These are phyloP conservation scores for Alternaria arborescens DNA, from an alignment of 2,329 filamentous ascomycete genomes.

Conservation along the genomic window DNA sequence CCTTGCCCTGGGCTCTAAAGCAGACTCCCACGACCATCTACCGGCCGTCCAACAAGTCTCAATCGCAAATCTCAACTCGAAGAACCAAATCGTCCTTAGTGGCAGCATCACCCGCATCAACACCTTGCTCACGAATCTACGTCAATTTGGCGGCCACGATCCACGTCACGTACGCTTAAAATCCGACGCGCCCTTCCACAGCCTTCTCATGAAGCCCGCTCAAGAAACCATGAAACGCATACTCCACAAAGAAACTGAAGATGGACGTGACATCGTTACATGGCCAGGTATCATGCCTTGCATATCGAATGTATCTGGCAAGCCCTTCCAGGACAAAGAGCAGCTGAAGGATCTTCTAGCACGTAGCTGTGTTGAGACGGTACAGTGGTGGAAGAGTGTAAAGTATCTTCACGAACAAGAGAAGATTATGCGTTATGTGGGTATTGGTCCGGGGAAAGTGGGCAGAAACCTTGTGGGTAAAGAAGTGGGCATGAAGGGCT, in stretches of 20 bases:
- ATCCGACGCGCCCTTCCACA: conserved; percentile 90
- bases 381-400: conserved; percentile 94
- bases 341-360: conserved; percentile 82
- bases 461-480: conserved; percentile 93
- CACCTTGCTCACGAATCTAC: conserved; percentile 80
- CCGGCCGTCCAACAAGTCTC: conserved; percentile 85
- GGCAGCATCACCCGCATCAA: conserved; percentile 85
- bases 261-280: conserved; percentile 71
- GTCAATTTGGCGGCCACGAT: conserved; percentile 91
- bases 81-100: conserved; percentile 94
- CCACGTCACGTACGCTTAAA: conserved; percentile 86
- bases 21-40: conserved; percentile 71
- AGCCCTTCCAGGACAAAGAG: conserved; percentile 76
- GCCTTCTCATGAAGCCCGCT: conserved; percentile 88
- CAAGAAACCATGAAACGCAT: conserved; percentile 75
- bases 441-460: conserved; percentile 92
- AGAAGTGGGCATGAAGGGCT: conserved; percentile 88
- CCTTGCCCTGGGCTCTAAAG: conserved; percentile 73
- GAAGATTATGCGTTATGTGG: conserved; percentile 84
- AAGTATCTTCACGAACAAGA: conserved; percentile 85
- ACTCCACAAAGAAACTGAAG: conserved; percentile 66
- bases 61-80: conserved; percentile 94
- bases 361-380: conserved; percentile 86
- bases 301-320: conserved; percentile 84
- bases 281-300: conserved; percentile 81